Base-by-base conservation (phyloP, 2,329 filamentous ascomycete genomes). In the Cyphellophora europaea region DNA sequence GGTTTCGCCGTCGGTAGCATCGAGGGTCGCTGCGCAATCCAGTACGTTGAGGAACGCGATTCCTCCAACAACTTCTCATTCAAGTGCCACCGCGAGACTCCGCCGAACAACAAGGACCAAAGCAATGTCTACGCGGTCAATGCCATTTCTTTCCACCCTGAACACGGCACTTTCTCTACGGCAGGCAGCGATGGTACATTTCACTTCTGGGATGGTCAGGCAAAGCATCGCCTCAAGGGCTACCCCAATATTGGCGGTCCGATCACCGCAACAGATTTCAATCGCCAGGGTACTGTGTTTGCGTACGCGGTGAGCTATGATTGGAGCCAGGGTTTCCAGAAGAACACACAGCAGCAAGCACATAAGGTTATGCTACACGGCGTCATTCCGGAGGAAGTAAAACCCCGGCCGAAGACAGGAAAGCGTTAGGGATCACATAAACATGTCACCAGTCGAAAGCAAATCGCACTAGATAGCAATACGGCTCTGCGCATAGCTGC, bases 41-140 rank as follows among this genome's bases (percentile, higher is more conserved):
- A 98, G 57, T 96, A 98, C 52, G 86, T 95, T 21, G 89, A 98
- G 53, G 91, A 98, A 28, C 95, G 95, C 62, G 87, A 98, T 56
- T 67, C 82, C 3, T 74, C 79, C 52, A 82, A 80, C 53, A 96
- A 98, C 67, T 98, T 98, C 69, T 94, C 86, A 27, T 98, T 98
- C 77, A 96, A 96, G 64, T 98, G 91, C 63, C 91, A 98, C 61
- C 87, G 91, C 40, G 85, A 94, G 51, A 74, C 77, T 4, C 76
- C 82, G 2, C 65, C 77, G 38, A 61, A 57, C 35, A 47, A 45
- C 13, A 42, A 42, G 11, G 88, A 86, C 60, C 67, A 81, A 45
- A 85, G 83, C 50, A 91, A 89, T 54, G 91, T 96, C 50, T 91
- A 88, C 67, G 80, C 87, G 2, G 87, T 98, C 55, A 98, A 98